These are phyloP conservation scores for Acmispon strigosus DNA, from an alignment of 306 rosid genomes.

Conservation along the genomic window DNA sequence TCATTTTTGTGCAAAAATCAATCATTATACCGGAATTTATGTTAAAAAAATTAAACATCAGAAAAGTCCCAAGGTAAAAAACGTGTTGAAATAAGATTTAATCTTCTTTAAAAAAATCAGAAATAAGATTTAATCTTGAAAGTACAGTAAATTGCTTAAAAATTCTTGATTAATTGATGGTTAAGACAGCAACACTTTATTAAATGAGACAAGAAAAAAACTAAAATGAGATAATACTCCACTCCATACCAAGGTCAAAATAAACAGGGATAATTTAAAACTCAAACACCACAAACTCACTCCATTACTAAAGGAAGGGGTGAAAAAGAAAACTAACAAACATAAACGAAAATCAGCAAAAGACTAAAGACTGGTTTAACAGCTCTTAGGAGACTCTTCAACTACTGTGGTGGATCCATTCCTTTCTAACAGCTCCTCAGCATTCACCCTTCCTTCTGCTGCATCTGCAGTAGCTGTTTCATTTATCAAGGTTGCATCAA, in stretches of 20 bases:
- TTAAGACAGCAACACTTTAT: background rate
- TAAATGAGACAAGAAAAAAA: background rate
- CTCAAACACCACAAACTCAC: background rate
- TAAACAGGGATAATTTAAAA: background rate
- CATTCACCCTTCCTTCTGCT: slow-evolving; percentile 8
- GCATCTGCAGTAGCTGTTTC: slow-evolving; percentile 23
- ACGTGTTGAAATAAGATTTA: too few species aligned
- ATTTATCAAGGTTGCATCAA: slow-evolving; percentile 17
- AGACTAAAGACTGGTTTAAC: background rate
- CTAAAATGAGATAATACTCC: background rate
- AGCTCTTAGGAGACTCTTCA: slow-evolving; percentile 27
- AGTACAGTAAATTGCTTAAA: too few species aligned
- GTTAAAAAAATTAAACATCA: too few species aligned
- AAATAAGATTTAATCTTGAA: too few species aligned
- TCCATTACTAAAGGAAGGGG: background rate
- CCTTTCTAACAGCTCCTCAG: slow-evolving; percentile 12
- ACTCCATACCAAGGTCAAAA: slow-evolving; percentile 6
- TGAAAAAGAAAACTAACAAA: background rate
- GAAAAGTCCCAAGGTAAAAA: too few species aligned
- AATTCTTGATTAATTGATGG: background rate
- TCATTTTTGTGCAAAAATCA: too few species aligned
- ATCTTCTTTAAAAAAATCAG: too few species aligned
- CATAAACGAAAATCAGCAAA: slow-evolving; percentile 1
- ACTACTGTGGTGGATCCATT: slow-evolving; percentile 17
- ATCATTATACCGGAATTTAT: too few species aligned